Conservation (phyloP, 352 stramenopile genomes). For the Pythium plurisporium region DNA sequence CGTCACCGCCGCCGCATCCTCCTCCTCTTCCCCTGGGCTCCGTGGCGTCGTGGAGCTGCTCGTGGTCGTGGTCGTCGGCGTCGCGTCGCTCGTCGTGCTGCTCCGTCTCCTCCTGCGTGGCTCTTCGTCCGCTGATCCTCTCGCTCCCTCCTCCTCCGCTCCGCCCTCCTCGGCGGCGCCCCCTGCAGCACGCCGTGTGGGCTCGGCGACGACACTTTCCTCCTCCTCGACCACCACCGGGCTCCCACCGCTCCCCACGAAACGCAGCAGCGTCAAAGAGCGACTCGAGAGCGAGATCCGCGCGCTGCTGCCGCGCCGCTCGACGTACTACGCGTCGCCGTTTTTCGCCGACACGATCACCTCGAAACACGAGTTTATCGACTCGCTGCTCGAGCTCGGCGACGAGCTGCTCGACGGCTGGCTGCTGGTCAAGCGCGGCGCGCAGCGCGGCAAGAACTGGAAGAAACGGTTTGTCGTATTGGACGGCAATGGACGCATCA, state of each 20-base stretch:
- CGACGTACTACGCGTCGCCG: constrained; percentile 71
- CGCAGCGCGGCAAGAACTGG: constrained; percentile 71
- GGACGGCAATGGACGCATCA: constrained; percentile 66
- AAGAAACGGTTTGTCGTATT: constrained; percentile 82
- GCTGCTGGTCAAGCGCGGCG: constrained; percentile 73
- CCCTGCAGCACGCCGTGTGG: background rate
- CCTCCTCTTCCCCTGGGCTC: no score
- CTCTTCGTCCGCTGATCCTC: background rate
- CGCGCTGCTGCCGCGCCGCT: constrained; percentile 45
- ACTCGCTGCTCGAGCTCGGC: constrained; percentile 58
- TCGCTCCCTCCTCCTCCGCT: background rate
- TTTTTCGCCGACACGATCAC: constrained; percentile 74
- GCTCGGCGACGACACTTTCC: background rate
- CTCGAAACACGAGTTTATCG: constrained; percentile 75
- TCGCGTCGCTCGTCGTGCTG: constrained; percentile 62
- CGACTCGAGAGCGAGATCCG: constrained; percentile 61
- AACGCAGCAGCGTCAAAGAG: constrained; percentile 44
- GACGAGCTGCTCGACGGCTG: constrained; percentile 69
- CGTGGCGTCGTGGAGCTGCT: constrained; percentile 44
- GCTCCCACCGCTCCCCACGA: constrained; percentile 3
- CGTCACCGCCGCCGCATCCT: background rate
- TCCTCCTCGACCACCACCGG: background rate
- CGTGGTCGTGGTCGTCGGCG: constrained; percentile 57
- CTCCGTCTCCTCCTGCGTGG: constrained; percentile 56
- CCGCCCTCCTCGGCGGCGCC: background rate